Conservation (phyloP, 2,329 filamentous ascomycete species). For the Stagonosporopsis vannaccii region DNA sequence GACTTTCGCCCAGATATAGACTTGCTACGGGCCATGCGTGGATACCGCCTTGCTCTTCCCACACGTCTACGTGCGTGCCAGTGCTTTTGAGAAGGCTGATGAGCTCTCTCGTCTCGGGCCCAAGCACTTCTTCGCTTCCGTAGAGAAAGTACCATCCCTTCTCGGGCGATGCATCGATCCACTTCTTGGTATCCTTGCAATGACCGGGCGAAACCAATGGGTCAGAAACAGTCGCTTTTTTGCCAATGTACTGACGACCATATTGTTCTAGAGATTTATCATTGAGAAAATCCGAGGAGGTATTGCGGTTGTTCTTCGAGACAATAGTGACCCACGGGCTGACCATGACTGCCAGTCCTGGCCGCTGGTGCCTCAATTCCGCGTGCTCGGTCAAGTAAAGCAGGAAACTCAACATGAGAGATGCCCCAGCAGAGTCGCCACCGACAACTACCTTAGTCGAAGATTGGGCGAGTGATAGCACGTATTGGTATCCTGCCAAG, state of each 20-base stretch:
- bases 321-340: slow-evolving; percentile 82
- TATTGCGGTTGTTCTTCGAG: slow-evolving; percentile 71
- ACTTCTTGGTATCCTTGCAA: slow-evolving; percentile 70
- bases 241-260: slow-evolving; percentile 71
- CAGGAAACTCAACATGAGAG: slow-evolving; percentile 75
- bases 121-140: slow-evolving; percentile 80
- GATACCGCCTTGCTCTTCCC: slow-evolving; percentile 71
- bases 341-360: slow-evolving; percentile 73
- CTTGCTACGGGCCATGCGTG: slow-evolving; percentile 84
- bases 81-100: slow-evolving; percentile 63
- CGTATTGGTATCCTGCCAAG: slow-evolving; percentile 73
- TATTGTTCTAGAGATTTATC: slow-evolving; percentile 71
- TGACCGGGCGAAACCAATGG: slow-evolving; percentile 73
- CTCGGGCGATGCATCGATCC: slow-evolving; percentile 70
- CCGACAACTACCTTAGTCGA: slow-evolving; percentile 72
- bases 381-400: slow-evolving; percentile 67
- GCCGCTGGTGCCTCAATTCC: slow-evolving; percentile 54
- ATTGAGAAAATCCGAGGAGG: slow-evolving; percentile 77
- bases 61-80: slow-evolving; percentile 62
- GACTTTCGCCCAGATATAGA: slow-evolving; percentile 61
- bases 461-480: slow-evolving; percentile 65
- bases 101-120: slow-evolving; percentile 70
- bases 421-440: slow-evolving; percentile 82
- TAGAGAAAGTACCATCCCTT: slow-evolving; percentile 75
- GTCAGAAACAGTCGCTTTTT: slow-evolving; percentile 59